Percentiles rank a stretch among this genome's conserved stretches.
phyloP scores from a whole-genome alignment of 1,139 yeast genomes.

The Suhomyces guaymorum region DNA sequence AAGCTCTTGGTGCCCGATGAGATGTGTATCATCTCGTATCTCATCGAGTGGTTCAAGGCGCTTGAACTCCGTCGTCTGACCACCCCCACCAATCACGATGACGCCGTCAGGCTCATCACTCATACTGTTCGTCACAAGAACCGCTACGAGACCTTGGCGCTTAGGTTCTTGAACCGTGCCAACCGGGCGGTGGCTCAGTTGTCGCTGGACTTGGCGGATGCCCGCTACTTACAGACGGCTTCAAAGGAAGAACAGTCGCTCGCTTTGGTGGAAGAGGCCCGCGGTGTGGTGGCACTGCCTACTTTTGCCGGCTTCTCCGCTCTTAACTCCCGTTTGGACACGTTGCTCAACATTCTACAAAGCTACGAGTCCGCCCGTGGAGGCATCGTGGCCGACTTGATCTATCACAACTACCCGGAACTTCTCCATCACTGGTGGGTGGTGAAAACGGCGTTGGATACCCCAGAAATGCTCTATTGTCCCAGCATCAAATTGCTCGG shows the following conservation, averaged over 20 bases:
- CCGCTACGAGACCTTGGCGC: slow-evolving; percentile 34
- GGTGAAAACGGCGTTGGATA: slow-evolving; percentile 14
- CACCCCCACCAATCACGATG: slow-evolving; percentile 14
- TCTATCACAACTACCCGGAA: slow-evolving; percentile 24
- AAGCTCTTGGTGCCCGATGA: slow-evolving; percentile 58
- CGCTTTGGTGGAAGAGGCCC: neutral
- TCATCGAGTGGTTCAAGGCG: slow-evolving; percentile 66
- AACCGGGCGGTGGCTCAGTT: slow-evolving; percentile 17
- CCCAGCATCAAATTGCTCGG: slow-evolving; percentile 20
- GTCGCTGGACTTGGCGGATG: slow-evolving; percentile 7
- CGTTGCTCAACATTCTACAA: slow-evolving; percentile 5
- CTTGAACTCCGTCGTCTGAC: slow-evolving; percentile 28
- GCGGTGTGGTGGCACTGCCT: neutral
- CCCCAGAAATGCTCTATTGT: slow-evolving; percentile 15
- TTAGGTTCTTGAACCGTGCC: slow-evolving; percentile 31
- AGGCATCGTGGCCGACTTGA: slow-evolving; percentile 19
- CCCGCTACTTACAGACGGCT: neutral
- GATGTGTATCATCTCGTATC: slow-evolving; percentile 61
- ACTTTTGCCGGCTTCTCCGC: slow-evolving; percentile 2
- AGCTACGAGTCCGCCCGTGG: slow-evolving; percentile 14
- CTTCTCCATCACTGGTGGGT: slow-evolving; percentile 11
- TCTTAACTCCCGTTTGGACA: slow-evolving; percentile 11
- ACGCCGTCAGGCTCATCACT: slow-evolving; percentile 23
- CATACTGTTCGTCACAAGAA: slow-evolving; percentile 28
- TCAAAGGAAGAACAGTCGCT: too few species aligned